Percentiles rank a stretch among this genome's conserved stretches.
These are phyloP conservation scores for Lachancea dasiensis DNA, from an alignment of 805 yeast genomes.

Conservation along the genomic window DNA sequence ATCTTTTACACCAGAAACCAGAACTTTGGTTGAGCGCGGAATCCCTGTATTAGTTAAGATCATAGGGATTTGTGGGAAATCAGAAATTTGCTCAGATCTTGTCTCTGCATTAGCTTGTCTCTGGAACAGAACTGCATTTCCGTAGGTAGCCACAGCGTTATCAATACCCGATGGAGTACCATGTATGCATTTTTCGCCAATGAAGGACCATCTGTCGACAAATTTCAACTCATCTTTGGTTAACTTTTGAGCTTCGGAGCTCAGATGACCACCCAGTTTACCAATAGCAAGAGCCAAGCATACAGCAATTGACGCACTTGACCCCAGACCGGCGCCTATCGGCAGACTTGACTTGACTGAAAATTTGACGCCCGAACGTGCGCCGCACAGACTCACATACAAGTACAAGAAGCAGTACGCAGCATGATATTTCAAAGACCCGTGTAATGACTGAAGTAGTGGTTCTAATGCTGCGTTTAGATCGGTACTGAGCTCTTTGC, in stretches of 20 bases:
- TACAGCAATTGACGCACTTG: conserved; percentile 87
- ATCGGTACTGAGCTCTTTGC: conserved; percentile 49
- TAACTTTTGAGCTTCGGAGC: conserved; percentile 33
- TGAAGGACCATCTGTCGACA: conserved; percentile 79
- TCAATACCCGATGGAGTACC: conserved; percentile 97
- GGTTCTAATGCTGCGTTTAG: conserved; percentile 45
- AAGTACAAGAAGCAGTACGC: conserved; percentile 81
- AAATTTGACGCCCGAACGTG: conserved; percentile 48
- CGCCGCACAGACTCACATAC: conserved; percentile 52
- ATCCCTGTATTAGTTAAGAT: conserved; percentile 77
- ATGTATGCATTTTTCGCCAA: conserved; percentile 93
- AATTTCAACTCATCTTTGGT: conserved; percentile 44
- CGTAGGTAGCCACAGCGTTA: conserved; percentile 91
- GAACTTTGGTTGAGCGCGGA: conserved; percentile 80
- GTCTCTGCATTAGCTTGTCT: conserved; percentile 37
- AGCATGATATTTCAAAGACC: conserved; percentile 64
- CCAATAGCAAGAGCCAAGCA: conserved; percentile 72
- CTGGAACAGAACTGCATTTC: conserved; percentile 92
- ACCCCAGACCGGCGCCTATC: conserved; percentile 94
- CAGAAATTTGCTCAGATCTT: conserved; percentile 18
- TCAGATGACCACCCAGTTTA: conserved; percentile 50
- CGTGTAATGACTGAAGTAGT: conserved; percentile 40
- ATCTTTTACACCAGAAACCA: conserved; percentile 71
- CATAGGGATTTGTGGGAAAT: conserved; percentile 68
- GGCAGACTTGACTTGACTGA: conserved; percentile 80